These are phyloP conservation scores for Sporisorium reilianum DNA, from an alignment of 1,284 basidiomycete genomes.

Conservation along the genomic window DNA sequence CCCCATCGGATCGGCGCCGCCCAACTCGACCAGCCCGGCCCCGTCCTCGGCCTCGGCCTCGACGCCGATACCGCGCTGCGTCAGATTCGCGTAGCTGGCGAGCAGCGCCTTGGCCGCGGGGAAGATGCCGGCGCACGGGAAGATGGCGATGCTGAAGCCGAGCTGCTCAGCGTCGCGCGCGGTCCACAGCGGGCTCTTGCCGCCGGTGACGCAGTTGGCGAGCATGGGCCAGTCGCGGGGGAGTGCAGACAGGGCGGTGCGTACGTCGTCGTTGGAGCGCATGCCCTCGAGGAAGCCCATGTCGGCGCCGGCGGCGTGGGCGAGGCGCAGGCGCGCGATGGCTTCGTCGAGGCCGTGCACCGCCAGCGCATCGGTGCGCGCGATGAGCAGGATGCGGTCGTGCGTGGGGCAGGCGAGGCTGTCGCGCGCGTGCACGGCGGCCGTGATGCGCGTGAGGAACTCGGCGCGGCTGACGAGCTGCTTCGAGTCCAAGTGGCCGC, in stretches of 20 bases:
- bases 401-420: conserved; percentile 75
- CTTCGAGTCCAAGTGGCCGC: conserved; percentile 83
- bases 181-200: conserved; percentile 44
- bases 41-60: conserved; percentile 21
- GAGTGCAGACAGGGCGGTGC: conserved; percentile 76
- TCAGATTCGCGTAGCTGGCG: conserved; percentile 35
- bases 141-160: conserved; percentile 52
- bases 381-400: conserved; percentile 81
- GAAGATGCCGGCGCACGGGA: conserved; percentile 50
- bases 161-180: conserved; percentile 17
- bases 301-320: conserved; percentile 81
- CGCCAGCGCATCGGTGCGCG: conserved; percentile 83
- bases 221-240: conserved; percentile 52
- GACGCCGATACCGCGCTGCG: conserved; percentile 68
- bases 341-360: conserved; percentile 85
- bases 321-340: conserved; percentile 77
- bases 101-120: conserved; percentile 31
- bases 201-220: conserved; percentile 49
- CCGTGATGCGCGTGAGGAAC: conserved; percentile 80
- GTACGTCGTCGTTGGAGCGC: conserved; percentile 75
- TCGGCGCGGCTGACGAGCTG: conserved; percentile 82
- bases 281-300: conserved; percentile 84
- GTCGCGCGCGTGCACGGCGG: conserved; percentile 72
- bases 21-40: conserved; percentile 21
- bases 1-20: conserved; percentile 35